Evolutionary conservation across 108 stramenopile genomes (phyloP), one percentile per base, ranked within the genome.

Genomic region (Discostella stelligeroides): DNA sequence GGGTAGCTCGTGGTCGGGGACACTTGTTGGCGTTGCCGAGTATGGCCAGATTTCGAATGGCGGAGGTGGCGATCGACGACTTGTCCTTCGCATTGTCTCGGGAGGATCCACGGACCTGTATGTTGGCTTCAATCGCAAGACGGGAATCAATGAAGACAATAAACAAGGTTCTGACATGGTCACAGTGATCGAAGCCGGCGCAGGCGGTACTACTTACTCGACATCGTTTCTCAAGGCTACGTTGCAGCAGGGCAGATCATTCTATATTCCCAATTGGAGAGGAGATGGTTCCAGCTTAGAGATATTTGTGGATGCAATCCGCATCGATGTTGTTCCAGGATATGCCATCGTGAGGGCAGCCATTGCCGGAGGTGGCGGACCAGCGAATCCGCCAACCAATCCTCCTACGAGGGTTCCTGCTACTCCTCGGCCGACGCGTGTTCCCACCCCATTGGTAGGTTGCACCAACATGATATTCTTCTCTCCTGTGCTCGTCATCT

Each of bases 61-160:
- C 21, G 21, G 18, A 5, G 39, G 58, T 25, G 57, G 47, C 11
- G 60, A 39, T 58, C 17, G 29, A 37, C 15, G 34, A 3, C 7
- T 76, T 48, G 68, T 69, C 15, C 43, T 76, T 0, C 68, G 68
- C 50, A 18, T 76, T 20, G 75, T 69, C 17, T 62, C 66, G 4
- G 61, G 61, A 38, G 28, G 60, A 7, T 17, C 13, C 9, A 27
- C 28, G 8, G 75, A 76, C 41, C 20, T 68, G 37, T 76, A 59
- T 69, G 42, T 76, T 17, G 75, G 75, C 6, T 76, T 76, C 41
- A 76, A 76, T 60, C 75, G 68, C 40, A 60, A 49, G 20, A 45
- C 47, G 9, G 75, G 75, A 6, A 46, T 76, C 9, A 76, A 76
- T 56, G n/a, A 37, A 0, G 68, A 67, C 18, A 62, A 60, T 17